phyloP scores from a whole-genome alignment of 2,329 filamentous ascomycete genomes.

The Fusarium bactridioides region DNA sequence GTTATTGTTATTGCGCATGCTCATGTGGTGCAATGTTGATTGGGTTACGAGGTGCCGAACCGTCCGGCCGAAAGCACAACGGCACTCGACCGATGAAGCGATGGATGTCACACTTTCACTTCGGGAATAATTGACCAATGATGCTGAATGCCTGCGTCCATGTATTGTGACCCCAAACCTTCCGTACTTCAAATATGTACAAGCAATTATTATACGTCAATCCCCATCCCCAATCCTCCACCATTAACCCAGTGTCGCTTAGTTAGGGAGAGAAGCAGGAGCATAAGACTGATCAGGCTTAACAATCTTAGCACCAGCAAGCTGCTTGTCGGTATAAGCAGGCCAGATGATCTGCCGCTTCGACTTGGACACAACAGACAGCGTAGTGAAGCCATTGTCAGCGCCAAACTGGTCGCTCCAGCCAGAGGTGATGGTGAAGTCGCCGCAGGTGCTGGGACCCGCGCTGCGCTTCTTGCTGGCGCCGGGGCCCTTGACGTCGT shows the following conservation, averaged over 20 bases:
- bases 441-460: conserved; percentile 55
- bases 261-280: conserved; percentile 41
- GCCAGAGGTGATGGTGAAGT: conserved; percentile 60
- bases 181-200: background rate
- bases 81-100: background rate
- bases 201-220: background rate
- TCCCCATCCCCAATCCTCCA: background rate
- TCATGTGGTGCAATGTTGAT: background rate
- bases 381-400: conserved; percentile 61
- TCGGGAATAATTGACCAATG: background rate
- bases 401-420: conserved; percentile 65
- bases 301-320: conserved; percentile 54
- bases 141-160: background rate
- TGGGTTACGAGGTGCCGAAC: background rate
- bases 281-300: conserved; percentile 59
- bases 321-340: conserved; percentile 61
- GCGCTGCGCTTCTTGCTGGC: conserved; percentile 49
- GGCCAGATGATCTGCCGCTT: conserved; percentile 59
- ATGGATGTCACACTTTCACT: background rate
- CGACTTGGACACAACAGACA: conserved; percentile 56
- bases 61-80: background rate
- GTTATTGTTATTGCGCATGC: background rate
- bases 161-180: background rate
- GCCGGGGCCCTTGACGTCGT: conserved; percentile 44
- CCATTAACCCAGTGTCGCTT: background rate